phyloP scores from a whole-genome alignment of 106 monocot genomes.

The Dioscorea alata region DNA sequence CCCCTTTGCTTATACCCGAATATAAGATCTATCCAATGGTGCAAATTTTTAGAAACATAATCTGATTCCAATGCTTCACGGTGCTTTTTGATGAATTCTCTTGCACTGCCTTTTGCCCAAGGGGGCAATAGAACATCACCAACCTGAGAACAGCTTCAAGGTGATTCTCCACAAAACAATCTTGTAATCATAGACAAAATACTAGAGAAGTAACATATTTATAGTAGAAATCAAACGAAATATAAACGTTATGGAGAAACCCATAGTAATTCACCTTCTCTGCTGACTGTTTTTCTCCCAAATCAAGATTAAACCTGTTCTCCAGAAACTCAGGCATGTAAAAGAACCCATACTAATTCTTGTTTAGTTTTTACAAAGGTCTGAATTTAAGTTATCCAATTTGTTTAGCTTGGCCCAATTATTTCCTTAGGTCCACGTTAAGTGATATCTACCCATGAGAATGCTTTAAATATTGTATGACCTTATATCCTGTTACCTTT shows the following conservation, averaged over 20 bases:
- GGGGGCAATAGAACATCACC: conserved; percentile 87
- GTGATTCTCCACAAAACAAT: not conserved
- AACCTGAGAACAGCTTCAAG: conserved; percentile 38
- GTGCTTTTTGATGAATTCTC: conserved; percentile 95
- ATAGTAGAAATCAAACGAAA: no score
- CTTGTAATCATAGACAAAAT: no score
- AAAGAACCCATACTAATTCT: conserved; percentile 49
- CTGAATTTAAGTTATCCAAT: no score
- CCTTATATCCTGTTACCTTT: no score
- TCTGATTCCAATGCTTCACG: conserved; percentile 97
- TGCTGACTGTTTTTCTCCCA: conserved; percentile 97
- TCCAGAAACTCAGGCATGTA: conserved; percentile 96
- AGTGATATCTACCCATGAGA: no score
- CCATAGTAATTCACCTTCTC: conserved; percentile 60
- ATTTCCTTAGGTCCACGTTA: no score
- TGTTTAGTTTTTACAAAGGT: no score
- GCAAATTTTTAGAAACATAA: conserved; percentile 96
- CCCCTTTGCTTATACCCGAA: conserved; percentile 97
- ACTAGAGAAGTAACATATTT: no score
- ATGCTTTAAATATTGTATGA: no score
- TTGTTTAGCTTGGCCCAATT: no score
- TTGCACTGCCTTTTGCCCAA: conserved; percentile 87
- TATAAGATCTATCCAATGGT: conserved; percentile 99
- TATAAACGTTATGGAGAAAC: not conserved
- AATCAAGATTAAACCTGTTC: conserved; percentile 78